Conservation (phyloP, 345 rosid species). For the Moricandia moricandioides region DNA sequence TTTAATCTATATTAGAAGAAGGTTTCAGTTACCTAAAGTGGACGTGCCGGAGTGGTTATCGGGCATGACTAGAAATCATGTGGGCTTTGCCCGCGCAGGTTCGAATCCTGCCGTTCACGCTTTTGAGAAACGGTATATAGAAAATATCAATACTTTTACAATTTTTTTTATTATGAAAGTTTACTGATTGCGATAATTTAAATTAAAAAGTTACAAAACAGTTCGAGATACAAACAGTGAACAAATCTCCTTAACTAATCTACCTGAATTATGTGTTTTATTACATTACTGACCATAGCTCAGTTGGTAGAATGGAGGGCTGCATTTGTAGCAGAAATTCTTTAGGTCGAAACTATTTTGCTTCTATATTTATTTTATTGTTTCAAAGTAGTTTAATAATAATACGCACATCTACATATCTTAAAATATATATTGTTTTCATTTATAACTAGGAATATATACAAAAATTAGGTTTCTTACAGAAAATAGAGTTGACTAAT, state of each 20-base stretch:
- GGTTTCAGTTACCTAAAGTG: background rate
- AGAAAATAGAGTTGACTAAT: background rate
- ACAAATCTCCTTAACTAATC: too few relatives aligned
- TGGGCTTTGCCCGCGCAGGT: conserved; percentile 62
- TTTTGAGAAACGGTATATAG: background rate
- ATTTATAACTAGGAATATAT: background rate
- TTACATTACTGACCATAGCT: too few relatives aligned
- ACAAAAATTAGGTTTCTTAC: background rate
- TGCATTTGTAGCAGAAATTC: background rate
- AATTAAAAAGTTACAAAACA: too few relatives aligned
- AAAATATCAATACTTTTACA: too few relatives aligned
- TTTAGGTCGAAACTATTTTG: background rate
- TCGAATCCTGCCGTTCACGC: conserved; percentile 63
- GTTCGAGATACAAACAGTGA: too few relatives aligned
- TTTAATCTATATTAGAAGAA: too few relatives aligned
- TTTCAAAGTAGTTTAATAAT: too few relatives aligned
- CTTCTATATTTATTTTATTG: too few relatives aligned
- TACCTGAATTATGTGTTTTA: too few relatives aligned
- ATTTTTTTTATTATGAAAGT: too few relatives aligned
- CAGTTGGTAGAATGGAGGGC: background rate
- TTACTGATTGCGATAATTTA: too few relatives aligned
- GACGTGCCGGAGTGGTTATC: background rate
- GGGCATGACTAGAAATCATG: background rate
- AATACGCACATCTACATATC: background rate
- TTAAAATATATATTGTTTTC: too few relatives aligned